Percentiles rank a stretch among this genome's conserved stretches.
These are phyloP conservation scores for Pyronema domesticum DNA, from an alignment of 495 filamentous ascomycete genomes.

Conservation along the genomic window DNA sequence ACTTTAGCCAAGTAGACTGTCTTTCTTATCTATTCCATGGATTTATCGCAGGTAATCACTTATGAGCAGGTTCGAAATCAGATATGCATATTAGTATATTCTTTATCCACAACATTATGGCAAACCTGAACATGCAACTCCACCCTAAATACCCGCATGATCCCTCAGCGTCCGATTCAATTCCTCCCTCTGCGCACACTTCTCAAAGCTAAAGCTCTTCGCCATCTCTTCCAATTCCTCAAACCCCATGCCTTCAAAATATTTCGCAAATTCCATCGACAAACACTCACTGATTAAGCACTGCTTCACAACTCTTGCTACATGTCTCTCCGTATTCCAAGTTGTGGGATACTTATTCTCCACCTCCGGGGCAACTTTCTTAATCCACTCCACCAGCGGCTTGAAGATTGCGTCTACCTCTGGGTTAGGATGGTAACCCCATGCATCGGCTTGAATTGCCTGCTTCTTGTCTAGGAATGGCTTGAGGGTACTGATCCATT, in stretches of 20 bases:
- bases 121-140: no score
- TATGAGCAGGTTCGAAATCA: no score
- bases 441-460: constrained; percentile 35
- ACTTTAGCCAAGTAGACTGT: no score
- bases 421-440: constrained; percentile 32
- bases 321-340: constrained; percentile 42
- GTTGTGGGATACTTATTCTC: constrained; percentile 24
- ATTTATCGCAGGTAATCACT: no score
- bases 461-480: constrained; percentile 41
- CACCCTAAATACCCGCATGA: constrained; percentile 8
- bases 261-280: constrained; percentile 38
- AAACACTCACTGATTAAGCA: constrained; percentile 36
- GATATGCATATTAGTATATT: no score
- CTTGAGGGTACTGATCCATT: constrained; percentile 34
- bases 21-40: no score
- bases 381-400: constrained; percentile 19
- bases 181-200: constrained; percentile 38
- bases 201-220: constrained; percentile 37
- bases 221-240: constrained; percentile 41
- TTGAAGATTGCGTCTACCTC: constrained; percentile 21
- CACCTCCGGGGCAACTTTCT: constrained; percentile 10
- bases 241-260: constrained; percentile 35
- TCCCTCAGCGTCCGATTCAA: constrained; percentile 35
- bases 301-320: constrained; percentile 35
- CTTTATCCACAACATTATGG: no score